phyloP scores from a whole-genome alignment of 108 stramenopile genomes.

The Parietichytrium sp. region DNA sequence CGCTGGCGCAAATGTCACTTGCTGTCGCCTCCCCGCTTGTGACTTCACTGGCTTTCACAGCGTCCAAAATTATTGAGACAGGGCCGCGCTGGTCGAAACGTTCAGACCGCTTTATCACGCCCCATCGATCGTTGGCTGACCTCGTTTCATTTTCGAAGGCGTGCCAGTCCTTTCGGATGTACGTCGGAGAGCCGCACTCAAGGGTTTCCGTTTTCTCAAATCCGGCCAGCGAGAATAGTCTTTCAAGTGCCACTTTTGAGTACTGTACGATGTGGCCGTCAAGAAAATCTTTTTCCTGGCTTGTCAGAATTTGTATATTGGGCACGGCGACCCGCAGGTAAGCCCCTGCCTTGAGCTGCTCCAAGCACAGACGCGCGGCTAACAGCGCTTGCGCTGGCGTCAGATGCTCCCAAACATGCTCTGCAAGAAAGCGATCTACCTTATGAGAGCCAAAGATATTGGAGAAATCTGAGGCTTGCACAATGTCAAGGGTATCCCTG shows the following conservation, averaged over 20 bases:
- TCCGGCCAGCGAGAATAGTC: conserved; percentile 39
- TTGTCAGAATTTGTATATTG: background rate
- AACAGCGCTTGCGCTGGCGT: too few relatives aligned
- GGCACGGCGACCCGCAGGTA: conserved; percentile 19
- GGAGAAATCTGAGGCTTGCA: too few relatives aligned
- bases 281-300: conserved; percentile 13
- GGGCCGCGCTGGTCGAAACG: conserved; percentile 45
- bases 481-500: too few relatives aligned
- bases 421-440: too few relatives aligned
- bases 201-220: background rate
- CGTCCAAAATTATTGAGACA: conserved; percentile 49
- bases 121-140: too few relatives aligned
- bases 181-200: background rate
- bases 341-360: background rate
- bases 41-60: background rate
- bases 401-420: too few relatives aligned
- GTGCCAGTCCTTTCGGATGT: background rate
- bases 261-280: conserved; percentile 52
- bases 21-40: background rate
- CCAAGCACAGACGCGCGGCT: background rate
- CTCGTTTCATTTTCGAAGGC: background rate
- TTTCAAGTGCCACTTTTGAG: conserved; percentile 30
- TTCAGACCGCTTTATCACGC: conserved; percentile 28
- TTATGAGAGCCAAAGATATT: too few relatives aligned
- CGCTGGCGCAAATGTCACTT: too few relatives aligned